Conservation (phyloP, 2,329 filamentous ascomycete genomes). For the Colletotrichum limetticola region DNA sequence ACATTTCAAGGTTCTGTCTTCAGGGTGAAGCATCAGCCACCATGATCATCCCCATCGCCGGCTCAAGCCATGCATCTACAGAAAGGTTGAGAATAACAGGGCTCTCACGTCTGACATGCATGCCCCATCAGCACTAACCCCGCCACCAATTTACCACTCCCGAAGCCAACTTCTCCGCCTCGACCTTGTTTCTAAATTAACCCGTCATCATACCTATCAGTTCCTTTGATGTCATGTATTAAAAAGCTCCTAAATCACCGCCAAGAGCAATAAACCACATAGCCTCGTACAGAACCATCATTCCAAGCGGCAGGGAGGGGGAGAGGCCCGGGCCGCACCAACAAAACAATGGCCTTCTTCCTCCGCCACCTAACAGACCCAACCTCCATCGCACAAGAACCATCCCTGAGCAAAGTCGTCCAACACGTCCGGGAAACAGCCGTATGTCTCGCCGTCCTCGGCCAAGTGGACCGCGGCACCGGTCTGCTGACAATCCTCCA, state of each 20-base stretch:
- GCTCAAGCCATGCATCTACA: too few species aligned
- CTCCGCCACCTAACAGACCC: slow-evolving; percentile 5
- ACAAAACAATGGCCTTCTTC: slow-evolving; percentile 9
- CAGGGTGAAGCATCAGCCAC: neutral
- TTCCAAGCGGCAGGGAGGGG: too few species aligned
- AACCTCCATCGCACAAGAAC: neutral
- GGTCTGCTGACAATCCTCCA: neutral
- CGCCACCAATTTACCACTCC: too few species aligned
- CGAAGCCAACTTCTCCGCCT: neutral
- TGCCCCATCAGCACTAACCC: neutral
- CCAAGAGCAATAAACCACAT: neutral
- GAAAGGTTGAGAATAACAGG: too few species aligned
- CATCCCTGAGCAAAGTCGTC: neutral
- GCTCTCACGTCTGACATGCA: neutral
- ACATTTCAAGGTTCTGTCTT: neutral
- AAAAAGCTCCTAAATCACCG: neutral
- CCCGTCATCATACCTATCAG: neutral
- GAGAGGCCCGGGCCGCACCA: too few species aligned
- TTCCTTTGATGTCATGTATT: neutral
- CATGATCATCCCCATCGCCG: too few species aligned
- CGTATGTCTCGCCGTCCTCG: neutral
- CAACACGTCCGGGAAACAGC: slow-evolving; percentile 1
- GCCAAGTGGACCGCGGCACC: neutral
- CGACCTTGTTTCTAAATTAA: neutral
- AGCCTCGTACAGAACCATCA: too few species aligned